Evolutionary conservation across 345 rosid genomes (phyloP).

Genomic region (Salix purpurea): DNA sequence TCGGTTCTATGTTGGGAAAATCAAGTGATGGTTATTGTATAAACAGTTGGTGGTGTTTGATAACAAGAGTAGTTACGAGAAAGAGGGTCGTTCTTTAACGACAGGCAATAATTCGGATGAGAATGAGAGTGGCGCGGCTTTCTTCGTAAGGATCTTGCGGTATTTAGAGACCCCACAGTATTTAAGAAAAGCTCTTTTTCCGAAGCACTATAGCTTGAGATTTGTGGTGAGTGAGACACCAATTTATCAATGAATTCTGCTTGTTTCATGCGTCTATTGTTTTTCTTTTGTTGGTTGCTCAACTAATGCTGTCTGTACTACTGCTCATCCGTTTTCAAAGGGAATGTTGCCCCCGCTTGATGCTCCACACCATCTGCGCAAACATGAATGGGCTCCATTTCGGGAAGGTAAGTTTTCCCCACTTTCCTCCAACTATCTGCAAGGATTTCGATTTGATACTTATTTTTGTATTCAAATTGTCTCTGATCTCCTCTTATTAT

Average conservation of each 20-base stretch:
- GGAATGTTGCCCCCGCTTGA: conserved; percentile 96
- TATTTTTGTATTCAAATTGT: background rate
- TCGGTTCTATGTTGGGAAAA: background rate
- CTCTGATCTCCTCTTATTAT: background rate
- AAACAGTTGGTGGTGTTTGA: conserved; percentile 84
- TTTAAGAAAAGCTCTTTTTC: conserved; percentile 76
- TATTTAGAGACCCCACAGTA: conserved; percentile 95
- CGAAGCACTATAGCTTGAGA: conserved; percentile 69
- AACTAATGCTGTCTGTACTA: background rate
- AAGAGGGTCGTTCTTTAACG: conserved; percentile 20
- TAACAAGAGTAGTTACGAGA: conserved; percentile 38
- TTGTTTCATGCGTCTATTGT: background rate
- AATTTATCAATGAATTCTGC: background rate
- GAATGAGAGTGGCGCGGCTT: conserved; percentile 68
- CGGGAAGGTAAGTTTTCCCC: conserved; percentile 62
- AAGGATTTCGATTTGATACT: background rate
- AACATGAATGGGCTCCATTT: conserved; percentile 87
- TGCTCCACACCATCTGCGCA: conserved; percentile 96
- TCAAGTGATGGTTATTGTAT: background rate
- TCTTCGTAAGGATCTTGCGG: conserved; percentile 71
- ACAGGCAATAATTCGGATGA: conserved; percentile 34
- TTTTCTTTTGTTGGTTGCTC: conserved; percentile 4
- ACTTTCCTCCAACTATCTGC: background rate
- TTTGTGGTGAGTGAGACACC: conserved; percentile 57
- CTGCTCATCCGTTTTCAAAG: conserved; percentile 24